These are phyloP conservation scores for Fusarium lateritium DNA, from an alignment of 2,329 filamentous ascomycete genomes.

Conservation along the genomic window DNA sequence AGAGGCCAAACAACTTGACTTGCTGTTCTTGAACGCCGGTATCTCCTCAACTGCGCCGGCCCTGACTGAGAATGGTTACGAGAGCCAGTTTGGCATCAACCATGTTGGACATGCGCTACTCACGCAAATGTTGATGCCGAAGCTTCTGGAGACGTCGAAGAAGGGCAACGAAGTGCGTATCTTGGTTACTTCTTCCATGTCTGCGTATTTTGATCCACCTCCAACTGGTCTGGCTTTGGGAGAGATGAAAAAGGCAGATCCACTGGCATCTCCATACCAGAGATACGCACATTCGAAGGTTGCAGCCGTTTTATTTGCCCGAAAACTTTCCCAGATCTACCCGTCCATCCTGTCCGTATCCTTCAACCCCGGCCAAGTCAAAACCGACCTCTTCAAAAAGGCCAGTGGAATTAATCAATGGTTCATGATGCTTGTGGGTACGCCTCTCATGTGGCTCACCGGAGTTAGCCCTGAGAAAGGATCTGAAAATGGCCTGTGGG, in stretches of 20 bases:
- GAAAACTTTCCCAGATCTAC: not conserved
- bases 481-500: not conserved
- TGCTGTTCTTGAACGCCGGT: not conserved
- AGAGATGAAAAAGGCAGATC: not conserved
- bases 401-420: not conserved
- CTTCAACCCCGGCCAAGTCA: not conserved
- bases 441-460: not conserved
- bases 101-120: not conserved
- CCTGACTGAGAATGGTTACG: not conserved
- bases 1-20: not conserved
- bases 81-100: constrained; percentile 2
- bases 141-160: not conserved
- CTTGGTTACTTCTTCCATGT: not conserved
- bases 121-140: not conserved
- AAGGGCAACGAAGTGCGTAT: not conserved
- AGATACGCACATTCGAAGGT: constrained; percentile 2
- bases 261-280: constrained; percentile 1
- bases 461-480: not conserved
- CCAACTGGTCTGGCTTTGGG: not conserved
- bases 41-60: not conserved
- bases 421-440: not conserved
- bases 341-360: not conserved
- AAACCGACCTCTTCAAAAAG: not conserved
- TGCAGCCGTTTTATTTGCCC: not conserved
- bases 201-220: not conserved